These are phyloP conservation scores for Neodidymelliopsis sp. DNA, from an alignment of 2,329 filamentous ascomycete species.

Conservation along the genomic window DNA sequence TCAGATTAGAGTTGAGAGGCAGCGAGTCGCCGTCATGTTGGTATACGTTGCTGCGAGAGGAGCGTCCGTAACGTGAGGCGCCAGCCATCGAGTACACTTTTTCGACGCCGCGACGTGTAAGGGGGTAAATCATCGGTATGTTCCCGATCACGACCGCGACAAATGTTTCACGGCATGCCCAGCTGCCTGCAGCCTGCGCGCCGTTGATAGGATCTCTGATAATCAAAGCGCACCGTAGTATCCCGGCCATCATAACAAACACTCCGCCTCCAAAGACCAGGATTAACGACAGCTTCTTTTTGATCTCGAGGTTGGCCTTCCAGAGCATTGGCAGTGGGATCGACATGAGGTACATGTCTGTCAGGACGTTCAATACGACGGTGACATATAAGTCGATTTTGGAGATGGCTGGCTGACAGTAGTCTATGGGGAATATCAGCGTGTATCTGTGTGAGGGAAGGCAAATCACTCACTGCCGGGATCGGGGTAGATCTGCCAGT, in stretches of 20 bases:
- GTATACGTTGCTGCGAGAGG: conserved; percentile 1
- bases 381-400: conserved; percentile 19
- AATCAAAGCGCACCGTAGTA: conserved; percentile 53
- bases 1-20: conserved; percentile 10
- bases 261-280: conserved; percentile 64
- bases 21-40: conserved; percentile 11
- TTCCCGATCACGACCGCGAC: conserved; percentile 55
- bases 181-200: conserved; percentile 50
- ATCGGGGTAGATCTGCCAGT: conserved; percentile 67
- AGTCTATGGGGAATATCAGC: conserved; percentile 15
- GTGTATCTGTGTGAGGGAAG: too few relatives aligned
- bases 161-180: conserved; percentile 56
- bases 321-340: conserved; percentile 66
- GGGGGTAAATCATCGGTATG: conserved; percentile 52
- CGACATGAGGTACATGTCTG: conserved; percentile 66
- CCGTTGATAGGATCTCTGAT: conserved; percentile 45
- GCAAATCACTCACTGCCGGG: conserved; percentile 58
- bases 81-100: conserved; percentile 16
- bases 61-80: neutral
- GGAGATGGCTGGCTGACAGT: conserved; percentile 20
- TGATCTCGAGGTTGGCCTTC: conserved; percentile 55
- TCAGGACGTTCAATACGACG: conserved; percentile 60
- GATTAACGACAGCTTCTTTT: conserved; percentile 62
- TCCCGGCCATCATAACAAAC: conserved; percentile 63
- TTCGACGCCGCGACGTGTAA: conserved; percentile 20